Percentiles rank a stretch among this genome's conserved stretches.
Conservation (phyloP, 352 stramenopile genomes). For the Salisapilia sapeloensis region DNA sequence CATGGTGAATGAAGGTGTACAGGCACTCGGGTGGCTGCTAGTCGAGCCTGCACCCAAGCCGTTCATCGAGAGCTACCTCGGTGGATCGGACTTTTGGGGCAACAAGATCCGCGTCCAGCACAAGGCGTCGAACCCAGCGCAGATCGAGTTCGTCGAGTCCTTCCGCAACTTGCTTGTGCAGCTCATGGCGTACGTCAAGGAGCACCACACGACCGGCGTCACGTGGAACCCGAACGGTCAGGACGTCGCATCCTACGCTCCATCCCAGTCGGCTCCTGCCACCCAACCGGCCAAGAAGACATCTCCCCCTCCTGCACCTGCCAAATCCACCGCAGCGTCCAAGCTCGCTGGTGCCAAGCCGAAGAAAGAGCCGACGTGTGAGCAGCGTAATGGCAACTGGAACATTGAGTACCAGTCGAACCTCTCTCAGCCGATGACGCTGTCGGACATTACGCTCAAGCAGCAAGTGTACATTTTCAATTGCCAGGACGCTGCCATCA, state of each 20-base stretch:
- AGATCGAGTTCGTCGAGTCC: constrained; percentile 87
- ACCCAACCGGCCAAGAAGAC: constrained; percentile 82
- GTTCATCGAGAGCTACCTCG: constrained; percentile 93
- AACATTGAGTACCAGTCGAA: constrained; percentile 91
- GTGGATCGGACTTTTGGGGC: constrained; percentile 91
- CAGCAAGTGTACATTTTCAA: constrained; percentile 95
- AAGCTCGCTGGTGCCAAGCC: constrained; percentile 14
- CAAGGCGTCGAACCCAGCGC: constrained; percentile 83
- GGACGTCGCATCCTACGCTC: constrained; percentile 26
- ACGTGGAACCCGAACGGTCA: constrained; percentile 85
- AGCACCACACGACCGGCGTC: constrained; percentile 89
- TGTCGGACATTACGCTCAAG: constrained; percentile 87
- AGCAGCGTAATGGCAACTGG: constrained; percentile 93
- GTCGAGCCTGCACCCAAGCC: constrained; percentile 78
- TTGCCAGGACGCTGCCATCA: constrained; percentile 88
- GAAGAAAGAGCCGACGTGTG: constrained; percentile 42
- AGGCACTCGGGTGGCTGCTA: constrained; percentile 66
- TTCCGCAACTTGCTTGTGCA: constrained; percentile 87
- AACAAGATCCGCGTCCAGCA: constrained; percentile 97
- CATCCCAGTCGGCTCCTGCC: constrained; percentile 9
- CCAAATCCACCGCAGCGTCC: constrained; percentile 4
- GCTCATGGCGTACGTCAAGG: constrained; percentile 90
- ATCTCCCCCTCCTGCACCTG: constrained; percentile 12
- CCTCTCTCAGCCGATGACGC: constrained; percentile 47
- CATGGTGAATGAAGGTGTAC: constrained; percentile 78